Conservation (phyloP, 2,329 filamentous ascomycete species). For the Dactylellina drechsleri region DNA sequence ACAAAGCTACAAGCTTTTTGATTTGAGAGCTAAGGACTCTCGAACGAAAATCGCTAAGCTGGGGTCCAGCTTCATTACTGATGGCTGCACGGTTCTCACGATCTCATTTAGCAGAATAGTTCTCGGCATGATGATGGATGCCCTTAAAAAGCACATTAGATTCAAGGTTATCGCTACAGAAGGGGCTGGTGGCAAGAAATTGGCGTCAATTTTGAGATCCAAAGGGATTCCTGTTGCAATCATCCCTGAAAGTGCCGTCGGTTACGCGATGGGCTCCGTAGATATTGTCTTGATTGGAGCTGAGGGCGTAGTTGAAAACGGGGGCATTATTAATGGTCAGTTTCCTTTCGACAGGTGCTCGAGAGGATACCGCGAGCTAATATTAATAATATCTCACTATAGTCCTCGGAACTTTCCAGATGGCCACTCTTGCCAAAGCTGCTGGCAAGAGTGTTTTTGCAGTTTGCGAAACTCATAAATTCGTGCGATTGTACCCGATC, state of each 20-base stretch:
- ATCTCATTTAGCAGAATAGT: conserved; percentile 90
- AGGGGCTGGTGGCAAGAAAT: conserved; percentile 71
- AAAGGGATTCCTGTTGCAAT: conserved; percentile 84
- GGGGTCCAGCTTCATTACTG: conserved; percentile 79
- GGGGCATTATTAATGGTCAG: conserved; percentile 82
- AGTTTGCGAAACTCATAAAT: conserved; percentile 95
- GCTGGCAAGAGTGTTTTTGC: conserved; percentile 85
- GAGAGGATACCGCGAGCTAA: too few species aligned
- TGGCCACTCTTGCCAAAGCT: conserved; percentile 80
- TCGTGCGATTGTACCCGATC: conserved; percentile 85
- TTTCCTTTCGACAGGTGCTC: background rate
- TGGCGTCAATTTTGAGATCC: conserved; percentile 71
- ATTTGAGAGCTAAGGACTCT: conserved; percentile 83
- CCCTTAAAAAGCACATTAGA: conserved; percentile 74
- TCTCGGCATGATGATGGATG: conserved; percentile 77
- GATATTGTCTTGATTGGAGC: conserved; percentile 74
- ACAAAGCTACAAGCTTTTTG: conserved; percentile 88
- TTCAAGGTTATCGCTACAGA: conserved; percentile 76
- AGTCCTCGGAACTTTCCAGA: conserved; percentile 72
- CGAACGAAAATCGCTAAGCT: conserved; percentile 83
- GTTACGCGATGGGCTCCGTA: conserved; percentile 80
- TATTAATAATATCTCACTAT: background rate
- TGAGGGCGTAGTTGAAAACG: conserved; percentile 93
- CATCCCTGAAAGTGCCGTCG: conserved; percentile 78
- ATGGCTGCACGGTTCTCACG: conserved; percentile 85